Conservation (phyloP, 352 stramenopile genomes). For the Labyrinthula sp. region DNA sequence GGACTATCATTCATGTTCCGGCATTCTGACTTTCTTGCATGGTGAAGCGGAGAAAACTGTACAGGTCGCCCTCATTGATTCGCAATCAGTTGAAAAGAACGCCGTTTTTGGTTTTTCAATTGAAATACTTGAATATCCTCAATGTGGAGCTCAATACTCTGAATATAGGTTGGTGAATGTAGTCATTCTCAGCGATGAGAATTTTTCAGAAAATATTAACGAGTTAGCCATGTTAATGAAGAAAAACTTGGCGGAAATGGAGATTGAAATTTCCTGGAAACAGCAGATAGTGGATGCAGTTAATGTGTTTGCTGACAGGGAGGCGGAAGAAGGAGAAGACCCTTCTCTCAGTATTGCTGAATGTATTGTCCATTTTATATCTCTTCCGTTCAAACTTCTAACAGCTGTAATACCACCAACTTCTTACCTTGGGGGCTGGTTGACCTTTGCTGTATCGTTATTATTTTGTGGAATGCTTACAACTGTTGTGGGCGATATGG, state of each 20-base stretch:
- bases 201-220: conserved; percentile 30
- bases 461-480: conserved; percentile 35
- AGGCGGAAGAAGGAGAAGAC: conserved; percentile 25
- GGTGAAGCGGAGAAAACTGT: conserved; percentile 8
- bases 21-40: conserved; percentile 18
- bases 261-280: conserved; percentile 23
- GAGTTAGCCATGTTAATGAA: conserved; percentile 26
- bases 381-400: conserved; percentile 32
- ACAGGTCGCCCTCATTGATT: conserved; percentile 24
- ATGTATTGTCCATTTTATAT: conserved; percentile 32
- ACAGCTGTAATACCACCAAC: conserved; percentile 35
- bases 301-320: too few species aligned
- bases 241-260: conserved; percentile 13
- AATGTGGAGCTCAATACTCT: conserved; percentile 17
- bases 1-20: conserved; percentile 25
- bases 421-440: conserved; percentile 29
- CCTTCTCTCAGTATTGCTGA: conserved; percentile 19
- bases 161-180: conserved; percentile 22
- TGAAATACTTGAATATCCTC: conserved; percentile 24
- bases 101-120: conserved; percentile 29
- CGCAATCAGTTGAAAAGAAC: conserved; percentile 25
- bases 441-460: conserved; percentile 33
- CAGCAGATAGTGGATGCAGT: conserved; percentile 33
- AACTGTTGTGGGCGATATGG: conserved; percentile 34
- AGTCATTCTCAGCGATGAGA: conserved; percentile 25